These are phyloP conservation scores for Globisporangium paddicum DNA, from an alignment of 352 stramenopile genomes.

Conservation along the genomic window DNA sequence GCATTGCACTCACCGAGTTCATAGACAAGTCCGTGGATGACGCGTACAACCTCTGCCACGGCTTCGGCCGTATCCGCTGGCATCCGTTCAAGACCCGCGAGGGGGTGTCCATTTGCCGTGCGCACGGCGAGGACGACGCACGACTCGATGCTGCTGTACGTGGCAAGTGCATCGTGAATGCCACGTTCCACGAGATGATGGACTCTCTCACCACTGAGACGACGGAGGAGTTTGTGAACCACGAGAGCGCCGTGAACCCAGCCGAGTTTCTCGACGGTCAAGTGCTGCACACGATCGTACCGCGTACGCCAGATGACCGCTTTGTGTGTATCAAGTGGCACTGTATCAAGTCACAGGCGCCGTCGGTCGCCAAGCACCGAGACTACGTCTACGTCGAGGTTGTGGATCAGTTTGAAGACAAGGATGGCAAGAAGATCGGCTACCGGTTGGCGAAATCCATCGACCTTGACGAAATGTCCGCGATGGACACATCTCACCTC, in stretches of 20 bases:
- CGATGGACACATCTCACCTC: constrained; percentile 41
- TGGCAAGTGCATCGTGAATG: constrained; percentile 68
- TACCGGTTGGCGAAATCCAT: constrained; percentile 76
- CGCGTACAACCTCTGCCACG: constrained; percentile 76
- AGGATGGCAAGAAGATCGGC: constrained; percentile 53
- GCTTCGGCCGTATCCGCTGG: constrained; percentile 72
- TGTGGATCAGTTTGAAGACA: constrained; percentile 71
- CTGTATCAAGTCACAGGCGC: constrained; percentile 63
- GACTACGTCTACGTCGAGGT: constrained; percentile 85
- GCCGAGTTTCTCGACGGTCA: constrained; percentile 76
- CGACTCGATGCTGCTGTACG: constrained; percentile 65
- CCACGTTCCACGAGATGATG: constrained; percentile 70
- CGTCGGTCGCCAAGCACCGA: constrained; percentile 66
- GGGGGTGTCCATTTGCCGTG: constrained; percentile 67
- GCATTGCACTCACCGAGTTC: constrained; percentile 52
- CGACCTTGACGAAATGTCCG: constrained; percentile 46
- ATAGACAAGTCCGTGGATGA: constrained; percentile 76
- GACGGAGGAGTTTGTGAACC: constrained; percentile 51
- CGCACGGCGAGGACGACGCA: constrained; percentile 51
- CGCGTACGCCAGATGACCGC: constrained; percentile 50
- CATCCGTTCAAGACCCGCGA: constrained; percentile 56
- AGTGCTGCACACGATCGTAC: constrained; percentile 69
- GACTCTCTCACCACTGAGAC: constrained; percentile 75
- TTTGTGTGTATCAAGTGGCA: constrained; percentile 85
- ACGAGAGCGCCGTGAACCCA: constrained; percentile 62